Base-by-base conservation (phyloP, 129 eudicot genomes). In the Helichrysum umbraculigerum region DNA sequence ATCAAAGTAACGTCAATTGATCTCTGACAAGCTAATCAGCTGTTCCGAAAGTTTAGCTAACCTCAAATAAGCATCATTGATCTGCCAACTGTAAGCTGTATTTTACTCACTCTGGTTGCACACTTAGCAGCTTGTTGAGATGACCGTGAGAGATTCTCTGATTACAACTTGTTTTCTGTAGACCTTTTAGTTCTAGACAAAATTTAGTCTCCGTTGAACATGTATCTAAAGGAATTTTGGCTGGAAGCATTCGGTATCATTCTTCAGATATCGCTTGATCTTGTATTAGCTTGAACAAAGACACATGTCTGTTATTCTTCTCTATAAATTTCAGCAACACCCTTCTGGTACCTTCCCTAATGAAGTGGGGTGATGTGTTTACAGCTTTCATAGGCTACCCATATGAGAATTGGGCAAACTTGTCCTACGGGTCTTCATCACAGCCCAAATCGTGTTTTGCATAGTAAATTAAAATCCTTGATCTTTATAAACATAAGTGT, bases 391-490 rank as follows among this genome's bases (percentile, higher is more conserved):
- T 56, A 4, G 8, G 62, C 62, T 20, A 20, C 6, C 62, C 62
- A 56, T 56, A 6, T 56, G 11, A 56, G 62, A 56, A 20, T 41
- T 33, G n/a, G 44, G 64, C 28, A 71, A n/a, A 70, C 33, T 25
- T 71, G 19, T 71, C 47, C 64, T 11, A 71, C 19, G 17, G 65
- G 47, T 71, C 65, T 9, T 32, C 19, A 7, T 71, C 66, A 19
- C 30, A 30, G 33, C 50, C 9, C 33, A 54, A 30, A 72, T 39
- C 14, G 20, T 54, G 42, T 20, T 71, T 51, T 17, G 29, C 28
- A n/a, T 17, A 56, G 62, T 19, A 6, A 7, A 6, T 4, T 19
- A 0, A 56, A 50, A 52, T 51, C 14, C 75, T 50, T 50, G 39
- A 52, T 71, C 62, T 19, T 6, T 56, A n/a, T 17, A 56, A 56